Percentiles rank a stretch among this genome's conserved stretches.
These are phyloP conservation scores for Tetradesmus lagerheimii DNA, from an alignment of 139 green algal species.

Conservation along the genomic window DNA sequence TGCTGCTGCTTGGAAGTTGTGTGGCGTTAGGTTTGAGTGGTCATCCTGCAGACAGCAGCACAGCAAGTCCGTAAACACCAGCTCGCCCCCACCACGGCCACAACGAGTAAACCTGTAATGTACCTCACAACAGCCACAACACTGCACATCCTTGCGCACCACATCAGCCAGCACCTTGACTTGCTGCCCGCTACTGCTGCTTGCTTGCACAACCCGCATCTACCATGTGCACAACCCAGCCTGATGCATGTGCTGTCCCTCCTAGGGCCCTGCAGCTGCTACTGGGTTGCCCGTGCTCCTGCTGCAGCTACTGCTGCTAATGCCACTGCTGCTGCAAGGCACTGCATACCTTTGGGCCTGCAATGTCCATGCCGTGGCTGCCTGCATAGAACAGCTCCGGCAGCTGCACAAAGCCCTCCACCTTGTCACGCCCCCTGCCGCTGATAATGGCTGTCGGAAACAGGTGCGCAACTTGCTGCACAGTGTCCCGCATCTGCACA, in stretches of 20 bases:
- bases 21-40: background rate
- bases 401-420: slow-evolving; percentile 95
- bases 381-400: slow-evolving; percentile 97
- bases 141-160: too few relatives aligned
- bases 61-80: too few relatives aligned
- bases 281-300: slow-evolving; percentile 13
- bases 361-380: slow-evolving; percentile 98
- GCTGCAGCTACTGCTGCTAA: background rate
- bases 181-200: too few relatives aligned
- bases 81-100: too few relatives aligned
- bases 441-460: slow-evolving; percentile 98
- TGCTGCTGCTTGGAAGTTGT: slow-evolving; percentile 85
- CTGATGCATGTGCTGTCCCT: too few relatives aligned
- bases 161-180: too few relatives aligned
- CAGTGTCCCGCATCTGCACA: slow-evolving; percentile 81
- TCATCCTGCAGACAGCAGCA: slow-evolving; percentile 29
- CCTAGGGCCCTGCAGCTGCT: background rate
- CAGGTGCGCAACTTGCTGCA: slow-evolving; percentile 79
- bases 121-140: too few relatives aligned
- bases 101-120: too few relatives aligned
- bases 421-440: slow-evolving; percentile 91
- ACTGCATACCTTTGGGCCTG: slow-evolving; percentile 70
- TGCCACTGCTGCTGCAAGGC: background rate
- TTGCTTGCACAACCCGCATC: too few relatives aligned
- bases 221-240: too few relatives aligned